Base-by-base conservation (phyloP, 352 stramenopile genomes). In the Peronospora tabacina region DNA sequence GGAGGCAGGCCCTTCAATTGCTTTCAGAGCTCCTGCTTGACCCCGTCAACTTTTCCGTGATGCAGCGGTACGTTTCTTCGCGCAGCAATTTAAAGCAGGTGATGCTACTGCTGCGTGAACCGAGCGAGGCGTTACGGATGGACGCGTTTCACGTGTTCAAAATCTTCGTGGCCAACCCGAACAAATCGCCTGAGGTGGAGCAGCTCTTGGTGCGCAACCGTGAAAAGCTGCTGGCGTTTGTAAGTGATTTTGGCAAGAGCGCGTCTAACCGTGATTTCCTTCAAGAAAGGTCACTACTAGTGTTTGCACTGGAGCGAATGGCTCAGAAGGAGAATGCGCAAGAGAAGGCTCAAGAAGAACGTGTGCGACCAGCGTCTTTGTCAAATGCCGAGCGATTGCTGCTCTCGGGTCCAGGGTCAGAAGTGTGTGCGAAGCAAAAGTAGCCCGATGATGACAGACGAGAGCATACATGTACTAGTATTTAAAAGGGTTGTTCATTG, bases 141-240 rank as follows among this genome's bases (percentile, higher is more conserved):
- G 82, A 93, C 46, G 79, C 82, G 12, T 93, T 88, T 52, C 73
- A 93, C 49, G 73, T 93, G 38, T 93, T 93, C 52, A 93, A 93
- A 59, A 88, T 93, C 54, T 92, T 93, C 48, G 80, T 93, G 32
- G 82, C 79, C 7, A 93, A 93, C 49, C 82, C 82, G 29, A 82
- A 84, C 60, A 93, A 90, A 44, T 85, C 79, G 36, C 29, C 30
- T 8, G 79, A 88, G 44, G 72, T 93, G 17, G 72, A 85, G 61
- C 68, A 85, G 50, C 52, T 90, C 9, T 63, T 92, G 41, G 48
- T 83, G 24, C 74, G 72, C 11, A 92, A 92, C 53, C 63, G 62
- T 9, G 75, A 90, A 17, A 93, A 90, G 61, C 62, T 93, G 20
- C 38, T 90, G 29, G 52, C 74, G 15, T 93, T 87, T 40, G 73